phyloP scores from a whole-genome alignment of 352 stramenopile species.

The Globisporangium takayamanum region DNA sequence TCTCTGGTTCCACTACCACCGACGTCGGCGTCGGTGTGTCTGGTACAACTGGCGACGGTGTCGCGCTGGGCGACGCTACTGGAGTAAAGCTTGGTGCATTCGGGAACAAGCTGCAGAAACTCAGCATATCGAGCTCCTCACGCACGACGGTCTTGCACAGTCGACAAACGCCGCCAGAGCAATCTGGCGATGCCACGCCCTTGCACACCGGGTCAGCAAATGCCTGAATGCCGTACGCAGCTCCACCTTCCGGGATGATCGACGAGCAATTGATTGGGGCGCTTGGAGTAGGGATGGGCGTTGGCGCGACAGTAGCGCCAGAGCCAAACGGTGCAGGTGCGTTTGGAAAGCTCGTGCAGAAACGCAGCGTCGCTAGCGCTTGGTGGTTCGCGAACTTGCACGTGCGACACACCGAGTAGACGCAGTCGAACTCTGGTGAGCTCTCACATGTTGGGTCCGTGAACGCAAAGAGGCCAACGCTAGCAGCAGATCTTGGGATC shows the following conservation, averaged over 20 bases:
- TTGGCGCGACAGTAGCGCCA: too few relatives aligned
- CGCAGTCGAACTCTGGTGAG: slow-evolving; percentile 1
- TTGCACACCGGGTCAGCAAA: slow-evolving; percentile 2
- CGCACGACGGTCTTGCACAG: background rate
- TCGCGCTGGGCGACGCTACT: background rate
- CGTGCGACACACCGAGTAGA: background rate
- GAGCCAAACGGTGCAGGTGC: slow-evolving; percentile 2
- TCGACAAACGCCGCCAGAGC: slow-evolving; percentile 1
- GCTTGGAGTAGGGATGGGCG: background rate
- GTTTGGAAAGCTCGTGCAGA: background rate
- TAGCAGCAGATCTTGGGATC: background rate
- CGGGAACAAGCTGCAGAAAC: background rate
- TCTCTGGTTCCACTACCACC: background rate
- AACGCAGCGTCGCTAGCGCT: background rate
- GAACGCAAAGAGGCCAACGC: slow-evolving; percentile 4
- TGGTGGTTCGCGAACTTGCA: slow-evolving; percentile 3
- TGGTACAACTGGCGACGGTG: background rate
- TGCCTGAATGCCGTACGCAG: background rate
- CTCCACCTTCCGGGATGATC: slow-evolving; percentile 2
- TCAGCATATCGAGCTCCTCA: background rate
- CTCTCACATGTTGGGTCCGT: background rate
- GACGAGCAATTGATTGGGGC: background rate
- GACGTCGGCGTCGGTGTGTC: background rate
- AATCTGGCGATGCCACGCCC: background rate
- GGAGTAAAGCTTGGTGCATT: background rate